Percentiles rank a stretch among this genome's conserved stretches.
These are phyloP conservation scores for Trichoderma sp. DNA, from an alignment of 2,329 filamentous ascomycete species.

Conservation along the genomic window DNA sequence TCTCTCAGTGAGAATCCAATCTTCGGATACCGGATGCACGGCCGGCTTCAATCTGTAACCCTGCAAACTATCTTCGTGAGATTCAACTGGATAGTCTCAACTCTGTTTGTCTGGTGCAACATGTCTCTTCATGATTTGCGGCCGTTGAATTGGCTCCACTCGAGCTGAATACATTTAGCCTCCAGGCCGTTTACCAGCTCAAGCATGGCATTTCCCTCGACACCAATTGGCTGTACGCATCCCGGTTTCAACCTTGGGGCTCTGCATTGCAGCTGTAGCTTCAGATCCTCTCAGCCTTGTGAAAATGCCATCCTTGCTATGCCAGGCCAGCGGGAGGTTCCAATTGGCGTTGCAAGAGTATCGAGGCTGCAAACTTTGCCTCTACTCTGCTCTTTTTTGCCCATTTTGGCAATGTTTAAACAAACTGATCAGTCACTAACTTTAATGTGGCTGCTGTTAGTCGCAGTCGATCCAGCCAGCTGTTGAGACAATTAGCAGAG, in stretches of 20 bases:
- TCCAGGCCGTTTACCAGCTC: background rate
- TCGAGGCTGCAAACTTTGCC: conserved; percentile 3
- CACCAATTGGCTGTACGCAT: background rate
- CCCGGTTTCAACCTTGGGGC: background rate
- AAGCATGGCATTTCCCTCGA: background rate
- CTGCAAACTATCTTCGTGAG: background rate
- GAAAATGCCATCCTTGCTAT: background rate
- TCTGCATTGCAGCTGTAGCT: background rate
- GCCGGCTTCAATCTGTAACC: background rate
- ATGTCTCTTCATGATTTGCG: background rate
- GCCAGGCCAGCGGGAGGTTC: background rate
- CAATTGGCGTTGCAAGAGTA: background rate
- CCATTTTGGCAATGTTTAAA: background rate
- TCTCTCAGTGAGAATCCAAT: background rate
- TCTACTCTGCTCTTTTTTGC: background rate
- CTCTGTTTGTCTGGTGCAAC: background rate
- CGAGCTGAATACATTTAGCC: background rate
- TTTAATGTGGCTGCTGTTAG: background rate
- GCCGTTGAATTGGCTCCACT: background rate
- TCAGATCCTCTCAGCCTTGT: background rate
- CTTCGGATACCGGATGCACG: background rate
- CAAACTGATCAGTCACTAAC: background rate
- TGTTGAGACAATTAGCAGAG: background rate
- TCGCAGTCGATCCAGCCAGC: background rate
- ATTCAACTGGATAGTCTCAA: background rate